Conservation (phyloP, 2,329 filamentous ascomycete species). For the Didymella segeticola region DNA sequence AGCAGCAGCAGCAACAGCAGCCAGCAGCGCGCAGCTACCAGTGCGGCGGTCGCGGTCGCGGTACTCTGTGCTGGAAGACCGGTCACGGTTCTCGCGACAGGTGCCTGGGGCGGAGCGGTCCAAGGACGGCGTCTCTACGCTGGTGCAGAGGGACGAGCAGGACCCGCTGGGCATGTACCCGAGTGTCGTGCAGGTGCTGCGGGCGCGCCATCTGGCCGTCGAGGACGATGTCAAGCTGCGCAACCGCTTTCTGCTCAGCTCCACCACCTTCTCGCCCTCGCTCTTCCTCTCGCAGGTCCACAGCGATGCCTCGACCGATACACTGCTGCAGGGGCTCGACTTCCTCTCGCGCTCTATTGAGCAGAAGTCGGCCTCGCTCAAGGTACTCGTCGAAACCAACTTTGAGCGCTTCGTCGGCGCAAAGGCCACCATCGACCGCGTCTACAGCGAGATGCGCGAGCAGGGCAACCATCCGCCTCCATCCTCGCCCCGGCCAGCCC, state of each 20-base stretch:
- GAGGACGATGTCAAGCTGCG: constrained; percentile 83
- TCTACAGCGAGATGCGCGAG: constrained; percentile 92
- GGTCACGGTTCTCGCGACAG: constrained; percentile 72
- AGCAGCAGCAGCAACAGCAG: too few species aligned
- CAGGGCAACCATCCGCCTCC: constrained; percentile 64
- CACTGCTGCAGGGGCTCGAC: constrained; percentile 81
- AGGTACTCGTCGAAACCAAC: constrained; percentile 95
- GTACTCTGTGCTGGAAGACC: constrained; percentile 83
- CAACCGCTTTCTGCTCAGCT: constrained; percentile 95
- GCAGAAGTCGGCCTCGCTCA: constrained; percentile 95
- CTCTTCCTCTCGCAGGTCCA: constrained; percentile 94
- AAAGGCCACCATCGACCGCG: constrained; percentile 97
- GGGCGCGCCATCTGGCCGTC: constrained; percentile 76
- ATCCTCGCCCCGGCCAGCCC: constrained; percentile 51
- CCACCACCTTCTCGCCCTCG: constrained; percentile 91
- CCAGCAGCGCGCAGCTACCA: too few species aligned
- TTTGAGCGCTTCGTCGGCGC: constrained; percentile 98
- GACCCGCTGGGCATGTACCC: constrained; percentile 89
- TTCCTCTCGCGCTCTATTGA: constrained; percentile 91
- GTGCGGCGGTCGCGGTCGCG: constrained; percentile 71
- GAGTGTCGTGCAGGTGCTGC: constrained; percentile 83
- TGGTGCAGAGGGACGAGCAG: constrained; percentile 89
- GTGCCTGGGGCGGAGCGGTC: constrained; percentile 73
- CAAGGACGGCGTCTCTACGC: constrained; percentile 72
- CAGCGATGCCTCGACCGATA: constrained; percentile 80